Conservation (phyloP, 164 flowering plant species). For the Berberis vulgaris region DNA sequence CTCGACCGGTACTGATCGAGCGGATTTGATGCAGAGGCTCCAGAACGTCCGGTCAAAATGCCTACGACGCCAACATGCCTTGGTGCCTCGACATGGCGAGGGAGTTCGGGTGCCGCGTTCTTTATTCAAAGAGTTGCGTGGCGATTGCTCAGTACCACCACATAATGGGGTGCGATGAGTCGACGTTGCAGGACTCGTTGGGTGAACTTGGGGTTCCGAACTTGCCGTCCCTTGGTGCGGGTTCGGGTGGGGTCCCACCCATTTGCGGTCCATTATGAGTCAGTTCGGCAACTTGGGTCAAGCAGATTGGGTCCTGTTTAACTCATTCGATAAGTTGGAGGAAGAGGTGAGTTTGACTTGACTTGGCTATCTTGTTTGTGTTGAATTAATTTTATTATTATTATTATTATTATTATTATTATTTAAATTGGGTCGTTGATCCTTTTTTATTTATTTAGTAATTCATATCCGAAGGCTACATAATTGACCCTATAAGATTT, state of each 20-base stretch:
- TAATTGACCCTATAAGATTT: too few relatives aligned
- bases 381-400: too few relatives aligned
- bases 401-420: too few relatives aligned
- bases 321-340: conserved; percentile 10
- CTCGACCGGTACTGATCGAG: conserved; percentile 3
- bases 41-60: conserved; percentile 1
- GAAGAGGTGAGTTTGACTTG: conserved; percentile 5
- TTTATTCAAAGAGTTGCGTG: conserved; percentile 18
- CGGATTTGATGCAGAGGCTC: conserved; percentile 2
- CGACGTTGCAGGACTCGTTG: background rate
- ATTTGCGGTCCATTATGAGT: background rate
- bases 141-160: conserved; percentile 1
- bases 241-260: background rate
- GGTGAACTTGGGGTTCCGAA: background rate
- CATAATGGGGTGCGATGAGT: background rate
- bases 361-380: too few relatives aligned
- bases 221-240: background rate
- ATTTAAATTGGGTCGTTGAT: too few relatives aligned
- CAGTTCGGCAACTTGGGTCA: background rate
- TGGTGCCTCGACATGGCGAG: conserved; percentile 14
- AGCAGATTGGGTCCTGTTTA: conserved; percentile 13
- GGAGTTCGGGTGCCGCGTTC: conserved; percentile 9
- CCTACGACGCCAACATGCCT: conserved; percentile 12
- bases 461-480: too few relatives aligned
- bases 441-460: too few relatives aligned